Evolutionary conservation across 129 eudicot species (phyloP).

Genomic region (Apium graveolens): DNA sequence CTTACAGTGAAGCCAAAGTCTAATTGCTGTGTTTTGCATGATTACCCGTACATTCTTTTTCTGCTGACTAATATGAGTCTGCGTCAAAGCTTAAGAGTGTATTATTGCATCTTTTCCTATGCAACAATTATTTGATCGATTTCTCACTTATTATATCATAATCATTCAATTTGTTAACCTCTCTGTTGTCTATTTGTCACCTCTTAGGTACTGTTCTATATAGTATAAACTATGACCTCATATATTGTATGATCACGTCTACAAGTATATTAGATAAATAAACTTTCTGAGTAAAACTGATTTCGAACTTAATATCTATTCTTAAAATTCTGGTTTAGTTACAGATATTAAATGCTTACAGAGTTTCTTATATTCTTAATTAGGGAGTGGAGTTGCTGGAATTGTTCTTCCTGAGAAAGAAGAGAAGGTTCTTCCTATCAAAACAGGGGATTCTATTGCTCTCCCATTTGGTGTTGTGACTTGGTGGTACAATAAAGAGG

Average conservation of each 20-base stretch:
- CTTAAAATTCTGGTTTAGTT: background rate
- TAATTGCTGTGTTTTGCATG: background rate
- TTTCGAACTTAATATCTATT: background rate
- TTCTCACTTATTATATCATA: background rate
- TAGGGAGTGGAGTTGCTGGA: constrained; percentile 39
- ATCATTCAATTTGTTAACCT: background rate
- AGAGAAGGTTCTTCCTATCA: constrained; percentile 28
- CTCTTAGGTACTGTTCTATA: background rate
- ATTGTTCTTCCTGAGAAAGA: constrained; percentile 38
- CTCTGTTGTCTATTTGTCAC: background rate
- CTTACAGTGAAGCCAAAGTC: background rate
- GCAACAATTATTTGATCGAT: background rate
- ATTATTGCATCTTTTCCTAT: background rate
- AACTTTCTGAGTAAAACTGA: background rate
- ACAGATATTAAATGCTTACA: background rate
- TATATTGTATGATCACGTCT: background rate
- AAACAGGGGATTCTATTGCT: constrained; percentile 45
- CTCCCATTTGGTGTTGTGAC: constrained; percentile 41
- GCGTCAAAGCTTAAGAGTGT: background rate
- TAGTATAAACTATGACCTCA: background rate
- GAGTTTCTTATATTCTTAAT: background rate
- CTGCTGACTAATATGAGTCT: background rate
- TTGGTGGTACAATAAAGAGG: constrained; percentile 42
- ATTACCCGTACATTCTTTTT: background rate
- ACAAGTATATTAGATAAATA: background rate